phyloP scores from a whole-genome alignment of 352 stramenopile genomes.

The Globisporangium parvum region DNA sequence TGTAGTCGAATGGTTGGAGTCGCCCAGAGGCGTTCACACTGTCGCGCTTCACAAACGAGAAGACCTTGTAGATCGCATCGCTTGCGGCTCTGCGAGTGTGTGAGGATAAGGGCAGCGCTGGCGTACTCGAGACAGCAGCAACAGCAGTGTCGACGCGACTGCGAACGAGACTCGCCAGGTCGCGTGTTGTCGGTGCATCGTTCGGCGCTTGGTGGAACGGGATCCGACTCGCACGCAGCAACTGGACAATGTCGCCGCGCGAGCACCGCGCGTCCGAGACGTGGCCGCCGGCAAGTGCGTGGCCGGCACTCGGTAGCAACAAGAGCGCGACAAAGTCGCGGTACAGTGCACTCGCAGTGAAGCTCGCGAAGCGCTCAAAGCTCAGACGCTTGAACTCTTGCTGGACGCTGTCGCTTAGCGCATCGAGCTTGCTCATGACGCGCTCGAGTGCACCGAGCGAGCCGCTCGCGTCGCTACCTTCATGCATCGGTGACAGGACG shows the following conservation, averaged over 20 bases:
- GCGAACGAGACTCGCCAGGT: constrained; percentile 11
- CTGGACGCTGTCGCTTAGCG: constrained; percentile 25
- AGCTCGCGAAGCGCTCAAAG: constrained; percentile 39
- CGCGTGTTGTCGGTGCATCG: background rate
- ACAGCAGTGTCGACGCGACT: too few relatives aligned
- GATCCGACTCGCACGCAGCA: constrained; percentile 41
- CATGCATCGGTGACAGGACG: background rate
- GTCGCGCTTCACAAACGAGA: constrained; percentile 15
- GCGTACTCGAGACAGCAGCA: background rate
- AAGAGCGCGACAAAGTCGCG: constrained; percentile 30
- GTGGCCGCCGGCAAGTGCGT: background rate
- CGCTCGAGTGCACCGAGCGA: constrained; percentile 6
- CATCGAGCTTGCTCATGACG: constrained; percentile 29
- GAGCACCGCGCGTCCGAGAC: background rate
- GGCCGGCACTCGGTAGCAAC: background rate
- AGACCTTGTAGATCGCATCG: constrained; percentile 20
- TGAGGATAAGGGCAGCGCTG: constrained; percentile 3
- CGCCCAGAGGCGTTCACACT: constrained; percentile 1
- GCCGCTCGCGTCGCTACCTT: constrained; percentile 4
- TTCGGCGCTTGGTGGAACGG: constrained; percentile 57
- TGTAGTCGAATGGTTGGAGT: constrained; percentile 3
- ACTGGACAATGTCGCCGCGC: constrained; percentile 23
- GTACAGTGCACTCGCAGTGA: constrained; percentile 39
- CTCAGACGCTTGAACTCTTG: constrained; percentile 43
- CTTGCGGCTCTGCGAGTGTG: background rate